Conservation (phyloP, 1,139 yeast genomes). For the Suhomyces choctaworum region DNA sequence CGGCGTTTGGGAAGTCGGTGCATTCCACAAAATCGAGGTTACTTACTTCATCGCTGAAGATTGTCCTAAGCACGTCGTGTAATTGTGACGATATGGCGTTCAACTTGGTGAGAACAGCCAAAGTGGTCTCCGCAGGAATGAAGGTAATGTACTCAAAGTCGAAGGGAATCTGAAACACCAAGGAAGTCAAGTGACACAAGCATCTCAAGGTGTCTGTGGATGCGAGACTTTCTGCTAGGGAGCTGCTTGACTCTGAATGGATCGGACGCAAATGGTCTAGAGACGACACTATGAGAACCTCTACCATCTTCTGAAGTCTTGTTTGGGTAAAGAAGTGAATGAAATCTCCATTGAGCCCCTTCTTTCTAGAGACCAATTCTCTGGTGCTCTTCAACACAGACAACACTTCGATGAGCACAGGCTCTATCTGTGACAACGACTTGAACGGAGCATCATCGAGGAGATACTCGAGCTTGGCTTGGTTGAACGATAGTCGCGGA, state of each 20-base stretch:
- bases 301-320: constrained; percentile 2
- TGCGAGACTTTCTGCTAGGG: not conserved
- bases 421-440: not conserved
- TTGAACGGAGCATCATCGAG: constrained; percentile 7
- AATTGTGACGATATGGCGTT: no score
- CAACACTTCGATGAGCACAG: not conserved
- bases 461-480: constrained; percentile 12
- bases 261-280: not conserved
- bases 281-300: not conserved
- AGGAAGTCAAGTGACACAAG: constrained; percentile 1
- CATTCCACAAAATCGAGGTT: no score
- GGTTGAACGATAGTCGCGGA: constrained; percentile 4
- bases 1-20: no score
- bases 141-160: not conserved
- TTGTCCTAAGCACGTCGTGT: no score
- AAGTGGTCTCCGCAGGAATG: constrained; percentile 3
- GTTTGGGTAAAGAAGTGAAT: constrained; percentile 2
- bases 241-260: not conserved
- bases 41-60: no score
- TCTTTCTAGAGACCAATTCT: not conserved
- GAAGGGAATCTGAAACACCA: constrained; percentile 7
- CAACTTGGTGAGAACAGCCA: constrained; percentile 3
- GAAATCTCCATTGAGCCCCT: not conserved
- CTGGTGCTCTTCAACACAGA: not conserved
- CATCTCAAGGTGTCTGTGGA: not conserved